These are phyloP conservation scores for Phytopythium vexans DNA, from an alignment of 352 stramenopile species.

Conservation along the genomic window DNA sequence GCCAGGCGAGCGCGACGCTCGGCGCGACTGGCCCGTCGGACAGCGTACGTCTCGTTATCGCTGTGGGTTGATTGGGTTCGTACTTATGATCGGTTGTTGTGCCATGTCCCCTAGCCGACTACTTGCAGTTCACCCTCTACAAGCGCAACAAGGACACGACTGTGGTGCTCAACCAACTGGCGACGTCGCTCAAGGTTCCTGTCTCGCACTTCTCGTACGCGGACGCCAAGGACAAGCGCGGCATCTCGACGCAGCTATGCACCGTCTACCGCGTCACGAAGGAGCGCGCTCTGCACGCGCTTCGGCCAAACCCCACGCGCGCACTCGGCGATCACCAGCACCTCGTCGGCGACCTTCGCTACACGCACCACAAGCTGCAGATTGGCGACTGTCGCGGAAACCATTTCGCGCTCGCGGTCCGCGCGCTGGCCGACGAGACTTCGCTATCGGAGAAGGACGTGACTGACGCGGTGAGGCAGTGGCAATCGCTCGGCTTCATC, in stretches of 20 bases:
- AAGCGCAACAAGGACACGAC: constrained; percentile 96
- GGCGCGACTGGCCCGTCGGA: constrained; percentile 66
- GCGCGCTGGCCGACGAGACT: constrained; percentile 77
- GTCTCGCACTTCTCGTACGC: constrained; percentile 86
- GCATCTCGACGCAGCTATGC: constrained; percentile 94
- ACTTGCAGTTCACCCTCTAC: constrained; percentile 95
- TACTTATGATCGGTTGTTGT: too few species aligned
- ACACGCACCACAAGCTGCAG: constrained; percentile 80
- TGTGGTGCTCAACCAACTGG: constrained; percentile 76
- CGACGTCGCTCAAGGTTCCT: constrained; percentile 63
- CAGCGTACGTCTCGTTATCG: constrained; percentile 40
- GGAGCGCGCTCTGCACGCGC: constrained; percentile 49
- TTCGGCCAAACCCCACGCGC: constrained; percentile 28
- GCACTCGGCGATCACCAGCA: constrained; percentile 76
- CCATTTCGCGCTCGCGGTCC: constrained; percentile 91
- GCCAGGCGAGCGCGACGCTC: constrained; percentile 54
- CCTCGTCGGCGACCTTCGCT: constrained; percentile 91
- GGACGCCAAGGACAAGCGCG: constrained; percentile 97
- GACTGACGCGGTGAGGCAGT: constrained; percentile 32
- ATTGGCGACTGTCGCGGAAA: constrained; percentile 91
- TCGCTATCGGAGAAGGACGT: constrained; percentile 20
- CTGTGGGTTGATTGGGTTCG: too few species aligned
- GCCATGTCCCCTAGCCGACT: constrained; percentile 56
- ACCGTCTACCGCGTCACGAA: constrained; percentile 83
- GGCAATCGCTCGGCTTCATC: constrained; percentile 86